Percentiles rank a stretch among this genome's conserved stretches.
phyloP scores from a whole-genome alignment of 108 stramenopile genomes.

The Bacterosira constricta region DNA sequence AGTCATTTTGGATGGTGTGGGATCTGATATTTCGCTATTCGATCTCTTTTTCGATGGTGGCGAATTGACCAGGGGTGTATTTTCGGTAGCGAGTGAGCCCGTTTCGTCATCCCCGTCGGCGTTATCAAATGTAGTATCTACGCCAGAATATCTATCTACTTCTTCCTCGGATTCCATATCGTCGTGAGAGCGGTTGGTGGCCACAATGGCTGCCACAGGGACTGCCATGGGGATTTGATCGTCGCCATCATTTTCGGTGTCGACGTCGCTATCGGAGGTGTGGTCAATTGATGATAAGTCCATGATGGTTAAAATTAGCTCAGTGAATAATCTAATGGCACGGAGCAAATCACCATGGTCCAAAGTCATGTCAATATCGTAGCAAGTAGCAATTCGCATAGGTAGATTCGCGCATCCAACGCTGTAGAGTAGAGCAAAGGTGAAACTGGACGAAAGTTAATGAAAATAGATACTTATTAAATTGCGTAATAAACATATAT shows the following conservation, averaged over 20 bases:
- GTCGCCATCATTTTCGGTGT: conserved; percentile 6
- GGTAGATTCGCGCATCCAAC: too few relatives aligned
- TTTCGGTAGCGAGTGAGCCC: not conserved
- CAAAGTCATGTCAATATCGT: too few relatives aligned
- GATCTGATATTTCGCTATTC: not conserved
- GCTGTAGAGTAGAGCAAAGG: too few relatives aligned
- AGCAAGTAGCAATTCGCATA: too few relatives aligned
- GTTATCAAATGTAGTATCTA: not conserved
- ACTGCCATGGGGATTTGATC: conserved; percentile 5
- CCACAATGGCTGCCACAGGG: not conserved
- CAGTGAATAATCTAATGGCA: too few relatives aligned
- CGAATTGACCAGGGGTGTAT: not conserved
- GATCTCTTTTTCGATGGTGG: conserved; percentile 2
- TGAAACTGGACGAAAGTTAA: too few relatives aligned
- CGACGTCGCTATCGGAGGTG: not conserved
- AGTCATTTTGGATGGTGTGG: not conserved
- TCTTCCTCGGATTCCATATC: not conserved
- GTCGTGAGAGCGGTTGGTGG: not conserved
- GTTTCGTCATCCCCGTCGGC: not conserved
- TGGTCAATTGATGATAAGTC: not conserved
- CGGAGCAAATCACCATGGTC: too few relatives aligned
- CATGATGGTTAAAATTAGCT: too few relatives aligned
- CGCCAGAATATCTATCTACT: not conserved
- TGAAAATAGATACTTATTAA: too few relatives aligned
- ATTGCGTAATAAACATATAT: too few relatives aligned